Evolutionary conservation across 805 yeast genomes (phyloP), one percentile per base, ranked within the genome.

Genomic region (Metschnikowia colocasiae): DNA sequence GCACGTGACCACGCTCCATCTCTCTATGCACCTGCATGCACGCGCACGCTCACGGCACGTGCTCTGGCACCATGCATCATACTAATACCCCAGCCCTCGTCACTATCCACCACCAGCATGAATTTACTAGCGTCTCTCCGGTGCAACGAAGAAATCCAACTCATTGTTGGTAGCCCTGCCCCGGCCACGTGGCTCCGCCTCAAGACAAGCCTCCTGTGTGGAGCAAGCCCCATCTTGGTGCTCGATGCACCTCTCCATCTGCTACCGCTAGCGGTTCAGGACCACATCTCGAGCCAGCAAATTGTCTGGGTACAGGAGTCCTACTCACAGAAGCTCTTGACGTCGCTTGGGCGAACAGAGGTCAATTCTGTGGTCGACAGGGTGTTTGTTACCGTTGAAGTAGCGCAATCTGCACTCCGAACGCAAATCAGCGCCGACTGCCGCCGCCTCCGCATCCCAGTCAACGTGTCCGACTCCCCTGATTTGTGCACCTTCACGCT

Each of bases 381-480:
- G 48, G 91, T 87, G 1, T 90, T 86, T 64, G 83, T 89, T 2
- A 74, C 80, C 13, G 59, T 80, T 3, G 65, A 75, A 1, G 47
- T 59, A 12, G 32, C 53, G 3, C 56, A 63, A 9, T 51, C 63
- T 45, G 56, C 48, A 2, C 45, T 70, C 40, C 77, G 77, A 39
- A 53, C 60, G 20, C 52, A 58, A 2, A 74, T 88, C 10, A 81
- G 64, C 51, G 56, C 68, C 1, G 68, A 59, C 32, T 88, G 97
- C 65, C 64, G 64, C 38, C 65, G 73, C 45, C 67, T 79, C 43
- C 75, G 97, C 59, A 86, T 91, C 3, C 97, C 97, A 0, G 74
- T 92, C 39, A 90, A 89, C 60, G 84, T 87, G 1, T 76, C 85
- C 0, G 96, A 88, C 53, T 76, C 81, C 13, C 81, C 90, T 0